Conservation (phyloP, 441 rosid genomes). For the Gossypium laxum region DNA sequence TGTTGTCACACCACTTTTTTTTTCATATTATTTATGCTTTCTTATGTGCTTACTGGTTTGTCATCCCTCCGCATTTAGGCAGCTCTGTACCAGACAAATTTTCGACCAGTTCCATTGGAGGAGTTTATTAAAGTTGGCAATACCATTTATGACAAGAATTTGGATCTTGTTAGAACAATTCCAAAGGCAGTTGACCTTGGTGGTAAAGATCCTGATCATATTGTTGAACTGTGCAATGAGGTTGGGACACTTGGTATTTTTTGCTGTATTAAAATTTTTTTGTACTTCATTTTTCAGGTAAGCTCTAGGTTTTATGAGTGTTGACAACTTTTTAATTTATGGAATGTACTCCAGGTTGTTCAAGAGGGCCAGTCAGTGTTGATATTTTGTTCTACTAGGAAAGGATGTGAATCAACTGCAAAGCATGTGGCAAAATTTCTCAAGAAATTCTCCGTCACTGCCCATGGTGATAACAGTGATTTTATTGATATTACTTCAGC, state of each 20-base stretch:
- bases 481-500: conserved; percentile 61
- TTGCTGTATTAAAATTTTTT: background rate
- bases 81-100: conserved; percentile 83
- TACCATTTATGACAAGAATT: conserved; percentile 68
- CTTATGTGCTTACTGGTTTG: background rate
- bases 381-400: conserved; percentile 92
- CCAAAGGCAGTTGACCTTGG: conserved; percentile 55
- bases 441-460: conserved; percentile 40
- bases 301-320: conserved; percentile 15
- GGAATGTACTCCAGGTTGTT: conserved; percentile 52
- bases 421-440: conserved; percentile 72
- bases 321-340: conserved; percentile 19
- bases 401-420: conserved; percentile 98
- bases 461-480: conserved; percentile 42
- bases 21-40: conserved; percentile 1
- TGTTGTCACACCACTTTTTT: background rate
- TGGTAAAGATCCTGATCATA: conserved; percentile 96
- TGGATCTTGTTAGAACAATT: conserved; percentile 74
- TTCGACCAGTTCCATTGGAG: conserved; percentile 91
- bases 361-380: conserved; percentile 92
- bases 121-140: conserved; percentile 85
- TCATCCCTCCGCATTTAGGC: conserved; percentile 44
- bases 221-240: conserved; percentile 88
- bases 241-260: conserved; percentile 27
- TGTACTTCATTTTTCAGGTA: background rate